Percentiles rank a stretch among this genome's conserved stretches.
Conservation (phyloP, 225 moss, liverwort and hornwort genomes). For the Pleurozium schreberi region DNA sequence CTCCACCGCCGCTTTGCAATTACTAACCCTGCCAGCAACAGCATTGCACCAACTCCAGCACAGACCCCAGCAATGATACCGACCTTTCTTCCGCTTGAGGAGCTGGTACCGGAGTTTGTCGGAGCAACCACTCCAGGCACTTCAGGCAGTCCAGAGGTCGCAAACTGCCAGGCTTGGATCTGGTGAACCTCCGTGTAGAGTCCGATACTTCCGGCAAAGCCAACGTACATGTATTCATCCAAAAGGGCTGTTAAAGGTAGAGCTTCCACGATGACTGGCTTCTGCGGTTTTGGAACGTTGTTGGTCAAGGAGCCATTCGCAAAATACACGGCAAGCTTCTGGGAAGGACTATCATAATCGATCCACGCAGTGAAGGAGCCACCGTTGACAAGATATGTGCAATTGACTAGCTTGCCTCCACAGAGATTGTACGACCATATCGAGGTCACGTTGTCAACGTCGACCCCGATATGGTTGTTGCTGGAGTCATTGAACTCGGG, state of each 20-base stretch:
- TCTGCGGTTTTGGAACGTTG: neutral
- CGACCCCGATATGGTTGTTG: slow-evolving; percentile 4
- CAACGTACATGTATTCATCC: neutral
- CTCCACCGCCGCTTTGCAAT: no score
- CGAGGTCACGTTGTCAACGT: neutral
- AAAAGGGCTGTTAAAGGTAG: neutral
- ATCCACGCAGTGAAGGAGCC: neutral
- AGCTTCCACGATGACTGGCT: neutral
- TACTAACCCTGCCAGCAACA: no score
- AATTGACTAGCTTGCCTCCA: neutral
- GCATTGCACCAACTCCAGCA: no score
- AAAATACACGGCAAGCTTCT: neutral
- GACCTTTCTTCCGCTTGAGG: no score
- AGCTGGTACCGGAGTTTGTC: neutral
- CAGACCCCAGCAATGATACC: no score
- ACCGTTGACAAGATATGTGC: neutral
- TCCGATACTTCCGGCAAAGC: neutral
- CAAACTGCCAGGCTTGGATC: neutral
- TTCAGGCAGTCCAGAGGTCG: neutral
- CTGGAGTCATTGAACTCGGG: neutral
- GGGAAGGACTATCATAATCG: neutral
- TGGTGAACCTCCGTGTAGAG: neutral
- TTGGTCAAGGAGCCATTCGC: neutral
- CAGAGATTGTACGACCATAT: neutral
- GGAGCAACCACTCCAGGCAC: neutral